Evolutionary conservation across 2,329 filamentous ascomycete genomes (phyloP).

Genomic region (Fusarium sarcochroum): DNA sequence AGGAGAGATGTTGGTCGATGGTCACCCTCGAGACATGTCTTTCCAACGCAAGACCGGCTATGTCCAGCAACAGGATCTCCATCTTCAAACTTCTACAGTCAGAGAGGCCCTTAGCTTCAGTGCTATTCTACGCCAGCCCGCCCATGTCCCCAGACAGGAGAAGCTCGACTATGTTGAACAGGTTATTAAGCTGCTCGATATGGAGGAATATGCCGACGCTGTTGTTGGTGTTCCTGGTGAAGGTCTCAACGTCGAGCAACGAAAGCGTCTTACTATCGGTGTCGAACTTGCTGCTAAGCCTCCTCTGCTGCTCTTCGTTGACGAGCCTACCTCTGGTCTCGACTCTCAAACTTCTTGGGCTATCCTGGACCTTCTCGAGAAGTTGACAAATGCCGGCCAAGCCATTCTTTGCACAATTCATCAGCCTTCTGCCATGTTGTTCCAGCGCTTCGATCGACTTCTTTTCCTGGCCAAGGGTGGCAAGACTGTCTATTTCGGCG

Average conservation of each 20-base stretch:
- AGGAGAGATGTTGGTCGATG: conserved; percentile 82
- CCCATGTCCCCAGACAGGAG: conserved; percentile 77
- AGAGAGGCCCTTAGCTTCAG: conserved; percentile 90
- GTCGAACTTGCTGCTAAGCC: conserved; percentile 97
- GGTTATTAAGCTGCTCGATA: conserved; percentile 90
- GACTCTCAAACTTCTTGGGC: conserved; percentile 96
- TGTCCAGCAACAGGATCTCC: conserved; percentile 93
- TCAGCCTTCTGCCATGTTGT: conserved; percentile 95
- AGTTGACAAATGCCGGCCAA: conserved; percentile 88
- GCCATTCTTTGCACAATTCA: conserved; percentile 98
- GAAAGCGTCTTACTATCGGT: conserved; percentile 88
- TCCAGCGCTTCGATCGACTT: conserved; percentile 89
- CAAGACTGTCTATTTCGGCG: conserved; percentile 84
- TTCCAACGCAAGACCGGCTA: conserved; percentile 96
- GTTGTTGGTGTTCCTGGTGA: conserved; percentile 92
- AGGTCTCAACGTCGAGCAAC: conserved; percentile 80
- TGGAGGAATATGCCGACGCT: conserved; percentile 91
- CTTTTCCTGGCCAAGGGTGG: conserved; percentile 84
- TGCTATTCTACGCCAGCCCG: conserved; percentile 86
- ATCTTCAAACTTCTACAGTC: conserved; percentile 86
- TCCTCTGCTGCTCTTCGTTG: conserved; percentile 88
- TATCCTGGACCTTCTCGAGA: conserved; percentile 89
- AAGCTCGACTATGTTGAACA: conserved; percentile 91
- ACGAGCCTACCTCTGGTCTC: conserved; percentile 94
- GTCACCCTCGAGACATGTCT: conserved; percentile 77